A percentile compares a stretch with the other conserved stretches of the same genome.
Conservation (phyloP, 2,329 filamentous ascomycete genomes). For the Pseudocercospora pini-densiflorae region DNA sequence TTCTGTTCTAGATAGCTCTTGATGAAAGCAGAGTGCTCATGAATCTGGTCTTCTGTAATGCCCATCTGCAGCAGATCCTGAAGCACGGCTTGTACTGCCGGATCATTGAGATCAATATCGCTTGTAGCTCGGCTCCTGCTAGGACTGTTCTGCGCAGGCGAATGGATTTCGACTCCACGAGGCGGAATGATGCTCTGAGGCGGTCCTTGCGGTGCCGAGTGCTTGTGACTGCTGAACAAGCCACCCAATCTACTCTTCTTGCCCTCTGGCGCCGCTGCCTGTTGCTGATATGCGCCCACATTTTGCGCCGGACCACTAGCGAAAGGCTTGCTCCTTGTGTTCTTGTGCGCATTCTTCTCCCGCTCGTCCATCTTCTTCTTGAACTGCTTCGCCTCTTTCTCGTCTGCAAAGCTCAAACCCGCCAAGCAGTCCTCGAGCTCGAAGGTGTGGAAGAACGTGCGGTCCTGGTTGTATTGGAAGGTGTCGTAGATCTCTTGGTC, state of each 20-base stretch:
- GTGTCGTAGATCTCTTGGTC: slow-evolving; percentile 97
- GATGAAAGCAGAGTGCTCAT: slow-evolving; percentile 70
- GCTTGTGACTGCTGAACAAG: slow-evolving; percentile 33
- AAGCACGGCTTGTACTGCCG: slow-evolving; percentile 64
- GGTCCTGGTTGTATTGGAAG: slow-evolving; percentile 94
- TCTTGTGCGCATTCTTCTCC: slow-evolving; percentile 19
- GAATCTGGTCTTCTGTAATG: slow-evolving; percentile 70
- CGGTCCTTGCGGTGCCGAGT: slow-evolving; percentile 38
- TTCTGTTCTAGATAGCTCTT: slow-evolving; percentile 69
- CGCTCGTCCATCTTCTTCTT: slow-evolving; percentile 85
- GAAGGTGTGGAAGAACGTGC: slow-evolving; percentile 97
- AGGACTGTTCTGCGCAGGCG: slow-evolving; percentile 39
- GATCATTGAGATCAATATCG: slow-evolving; percentile 64
- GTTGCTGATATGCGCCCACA: slow-evolving; percentile 14
- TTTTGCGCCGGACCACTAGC: slow-evolving; percentile 32
- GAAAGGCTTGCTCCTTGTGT: slow-evolving; percentile 31
- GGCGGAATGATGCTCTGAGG: slow-evolving; percentile 56
- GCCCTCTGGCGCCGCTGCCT: slow-evolving; percentile 22
- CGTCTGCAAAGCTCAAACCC: slow-evolving; percentile 93
- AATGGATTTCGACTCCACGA: slow-evolving; percentile 42
- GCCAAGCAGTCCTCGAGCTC: slow-evolving; percentile 92
- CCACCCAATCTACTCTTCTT: slow-evolving; percentile 31
- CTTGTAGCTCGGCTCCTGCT: slow-evolving; percentile 43
- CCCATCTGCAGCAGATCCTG: slow-evolving; percentile 67
- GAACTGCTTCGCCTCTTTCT: slow-evolving; percentile 97